Base-by-base conservation (phyloP, 2,329 filamentous ascomycete genomes). In the Arthrobotrys sphaeroides region DNA sequence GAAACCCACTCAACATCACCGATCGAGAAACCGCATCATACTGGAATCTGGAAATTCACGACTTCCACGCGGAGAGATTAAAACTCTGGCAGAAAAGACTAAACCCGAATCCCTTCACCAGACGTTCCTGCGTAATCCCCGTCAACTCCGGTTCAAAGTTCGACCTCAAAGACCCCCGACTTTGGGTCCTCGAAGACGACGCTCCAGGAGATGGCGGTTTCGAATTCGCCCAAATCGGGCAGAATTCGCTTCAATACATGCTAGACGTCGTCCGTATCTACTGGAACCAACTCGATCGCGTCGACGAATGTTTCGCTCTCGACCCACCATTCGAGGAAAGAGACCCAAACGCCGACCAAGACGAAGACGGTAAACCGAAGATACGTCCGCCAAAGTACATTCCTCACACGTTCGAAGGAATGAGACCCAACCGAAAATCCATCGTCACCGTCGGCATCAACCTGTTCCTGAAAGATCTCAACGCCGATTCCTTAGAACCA, bases 201-300 rank as follows among this genome's bases (percentile, higher is more conserved):
- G 26, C 33, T 28, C 55, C 55, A 43, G 40, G 28, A n/a, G 20
- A 42, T 10, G 55, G 28, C 1, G 9, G n/a, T 3, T 38, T 22
- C 4, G 49, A 43, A n/a, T 42, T 43, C 12, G 55, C 36, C 3
- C 55, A 43, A n/a, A 20, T 55, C 10, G 61, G 40, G 2, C 62
- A 68, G 22, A 47, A 38, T 5, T 40, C 59, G n/a, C 10, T 68
- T 2, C 36, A 28, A 13, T 49, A 47, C 12, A 45, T 42, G 6
- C 10, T 75, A 3, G 72, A 75, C 26, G 16, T 75, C 12, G 16
- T 75, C 1, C 62, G 72, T 16, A 12, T 40, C 4, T 47, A 75
- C n/a, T 75, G 72, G 72, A 31, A 57, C 3, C 13, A 38, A 1
- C 24, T 75, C 2, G 49, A 33, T 7, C 28, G 40, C 5, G 24